Conservation (phyloP, 2,329 filamentous ascomycete genomes). For the Ampelomyces quisqualis region DNA sequence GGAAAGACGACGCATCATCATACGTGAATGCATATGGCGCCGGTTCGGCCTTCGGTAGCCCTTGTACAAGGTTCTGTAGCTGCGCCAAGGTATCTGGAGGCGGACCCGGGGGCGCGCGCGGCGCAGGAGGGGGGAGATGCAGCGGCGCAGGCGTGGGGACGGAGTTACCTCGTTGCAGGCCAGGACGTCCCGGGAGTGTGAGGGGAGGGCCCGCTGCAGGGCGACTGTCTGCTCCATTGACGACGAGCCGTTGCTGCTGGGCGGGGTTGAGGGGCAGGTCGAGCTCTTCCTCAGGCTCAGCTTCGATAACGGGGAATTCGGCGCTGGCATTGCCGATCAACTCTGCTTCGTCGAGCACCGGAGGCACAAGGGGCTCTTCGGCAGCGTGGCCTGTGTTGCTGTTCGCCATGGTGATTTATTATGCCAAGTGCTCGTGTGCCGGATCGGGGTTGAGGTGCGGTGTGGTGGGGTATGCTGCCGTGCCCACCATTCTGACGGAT, state of each 20-base stretch:
- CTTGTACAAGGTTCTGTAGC: slow-evolving; percentile 47
- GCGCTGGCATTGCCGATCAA: slow-evolving; percentile 34
- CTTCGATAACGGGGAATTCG: slow-evolving; percentile 36
- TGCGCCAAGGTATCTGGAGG: slow-evolving; percentile 48
- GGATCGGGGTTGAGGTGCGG: slow-evolving; percentile 10
- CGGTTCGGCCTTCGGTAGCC: slow-evolving; percentile 47
- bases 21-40: slow-evolving; percentile 74
- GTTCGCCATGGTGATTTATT: slow-evolving; percentile 32
- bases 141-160: slow-evolving; percentile 44
- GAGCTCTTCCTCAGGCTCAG: slow-evolving; percentile 35
- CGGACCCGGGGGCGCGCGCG: slow-evolving; percentile 36
- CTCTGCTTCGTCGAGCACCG: slow-evolving; percentile 42
- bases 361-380: slow-evolving; percentile 36
- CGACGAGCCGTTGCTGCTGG: slow-evolving; percentile 35
- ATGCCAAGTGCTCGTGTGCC: slow-evolving; percentile 13
- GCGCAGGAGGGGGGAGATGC: slow-evolving; percentile 48
- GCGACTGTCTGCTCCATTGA: slow-evolving; percentile 22
- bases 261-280: slow-evolving; percentile 42
- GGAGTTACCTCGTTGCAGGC: slow-evolving; percentile 45
- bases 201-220: slow-evolving; percentile 22
- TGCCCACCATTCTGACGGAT: slow-evolving; percentile 27
- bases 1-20: slow-evolving; percentile 58
- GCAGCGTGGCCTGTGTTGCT: slow-evolving; percentile 23
- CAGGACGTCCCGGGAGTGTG: slow-evolving; percentile 40
- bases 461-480: slow-evolving; percentile 13